These are phyloP conservation scores for Durusdinium trenchii DNA, from an alignment of 73 alveolate species.

Conservation along the genomic window DNA sequence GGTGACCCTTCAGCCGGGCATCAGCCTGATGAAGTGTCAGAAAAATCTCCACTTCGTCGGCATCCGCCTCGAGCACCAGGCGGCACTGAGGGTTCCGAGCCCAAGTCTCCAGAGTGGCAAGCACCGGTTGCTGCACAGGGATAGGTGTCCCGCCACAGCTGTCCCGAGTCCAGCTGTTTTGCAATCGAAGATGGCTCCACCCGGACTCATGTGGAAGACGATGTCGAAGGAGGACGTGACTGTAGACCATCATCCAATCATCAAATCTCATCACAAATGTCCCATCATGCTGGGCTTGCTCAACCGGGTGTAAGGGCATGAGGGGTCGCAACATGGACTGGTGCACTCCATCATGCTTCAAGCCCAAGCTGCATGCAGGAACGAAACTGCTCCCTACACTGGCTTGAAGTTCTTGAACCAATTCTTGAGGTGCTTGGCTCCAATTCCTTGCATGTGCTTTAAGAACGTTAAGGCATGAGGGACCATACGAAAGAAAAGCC, in stretches of 20 bases:
- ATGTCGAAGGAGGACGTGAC: constrained; percentile 44
- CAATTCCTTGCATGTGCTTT: too few species aligned
- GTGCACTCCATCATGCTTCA: background rate
- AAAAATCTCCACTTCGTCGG: constrained; percentile 35
- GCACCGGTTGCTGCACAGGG: constrained; percentile 86
- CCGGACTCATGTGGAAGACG: background rate
- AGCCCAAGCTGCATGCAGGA: background rate
- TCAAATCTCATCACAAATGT: constrained; percentile 44
- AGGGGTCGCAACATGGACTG: constrained; percentile 47
- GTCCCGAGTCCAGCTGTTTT: constrained; percentile 11
- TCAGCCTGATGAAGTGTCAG: constrained; percentile 56
- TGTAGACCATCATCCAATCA: constrained; percentile 83
- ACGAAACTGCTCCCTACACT: background rate
- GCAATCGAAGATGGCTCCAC: constrained; percentile 38
- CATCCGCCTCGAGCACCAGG: constrained; percentile 3
- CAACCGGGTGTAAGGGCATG: constrained; percentile 24
- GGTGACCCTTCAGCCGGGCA: constrained; percentile 55
- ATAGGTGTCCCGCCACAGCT: constrained; percentile 88
- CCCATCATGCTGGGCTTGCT: constrained; percentile 44
- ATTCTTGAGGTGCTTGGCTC: constrained; percentile 9
- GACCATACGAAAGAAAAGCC: too few species aligned
- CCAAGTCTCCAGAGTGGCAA: constrained; percentile 58
- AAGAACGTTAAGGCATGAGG: too few species aligned
- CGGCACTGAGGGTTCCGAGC: constrained; percentile 72
- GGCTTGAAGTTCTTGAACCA: background rate